Percentiles rank a stretch among this genome's conserved stretches.
Conservation (phyloP, 2,329 filamentous ascomycete genomes). For the Lojkania enalia region DNA sequence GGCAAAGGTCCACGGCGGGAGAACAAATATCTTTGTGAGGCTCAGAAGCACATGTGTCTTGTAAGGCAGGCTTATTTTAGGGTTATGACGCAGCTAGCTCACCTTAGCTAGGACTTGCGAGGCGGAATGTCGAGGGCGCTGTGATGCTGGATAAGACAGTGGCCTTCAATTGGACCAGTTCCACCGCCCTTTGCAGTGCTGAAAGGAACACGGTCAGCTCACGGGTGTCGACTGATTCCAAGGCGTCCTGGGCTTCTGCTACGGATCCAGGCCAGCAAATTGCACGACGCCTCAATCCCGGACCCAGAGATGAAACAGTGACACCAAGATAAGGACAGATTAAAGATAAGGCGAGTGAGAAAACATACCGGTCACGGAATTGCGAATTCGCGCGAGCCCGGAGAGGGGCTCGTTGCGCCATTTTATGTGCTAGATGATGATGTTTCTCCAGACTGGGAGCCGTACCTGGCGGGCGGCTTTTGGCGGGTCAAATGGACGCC, state of each 20-base stretch:
- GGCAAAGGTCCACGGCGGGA: neutral
- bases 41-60: slow-evolving; percentile 8
- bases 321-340: slow-evolving; percentile 15
- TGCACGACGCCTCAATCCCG: slow-evolving; percentile 22
- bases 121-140: neutral
- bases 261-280: neutral
- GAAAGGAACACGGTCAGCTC: slow-evolving; percentile 12
- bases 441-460: neutral
- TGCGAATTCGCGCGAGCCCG: neutral
- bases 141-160: slow-evolving; percentile 26
- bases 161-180: slow-evolving; percentile 36
- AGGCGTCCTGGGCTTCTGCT: neutral
- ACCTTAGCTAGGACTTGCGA: slow-evolving; percentile 19
- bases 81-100: slow-evolving; percentile 28
- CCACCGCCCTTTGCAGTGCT: slow-evolving; percentile 32
- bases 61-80: slow-evolving; percentile 15
- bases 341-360: slow-evolving; percentile 14
- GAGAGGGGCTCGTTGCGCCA: neutral
- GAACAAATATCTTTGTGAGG: slow-evolving; percentile 6
- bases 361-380: neutral
- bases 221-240: slow-evolving; percentile 2
- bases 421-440: neutral
- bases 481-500: neutral
- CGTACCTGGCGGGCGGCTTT: slow-evolving; percentile 1
- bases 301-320: slow-evolving; percentile 13